A percentile compares a stretch with the other conserved stretches of the same genome.
These are phyloP conservation scores for bread wheat (Triticum aestivum) DNA, from an alignment of 176 grass and related monocot genomes.

Conservation along the genomic window DNA sequence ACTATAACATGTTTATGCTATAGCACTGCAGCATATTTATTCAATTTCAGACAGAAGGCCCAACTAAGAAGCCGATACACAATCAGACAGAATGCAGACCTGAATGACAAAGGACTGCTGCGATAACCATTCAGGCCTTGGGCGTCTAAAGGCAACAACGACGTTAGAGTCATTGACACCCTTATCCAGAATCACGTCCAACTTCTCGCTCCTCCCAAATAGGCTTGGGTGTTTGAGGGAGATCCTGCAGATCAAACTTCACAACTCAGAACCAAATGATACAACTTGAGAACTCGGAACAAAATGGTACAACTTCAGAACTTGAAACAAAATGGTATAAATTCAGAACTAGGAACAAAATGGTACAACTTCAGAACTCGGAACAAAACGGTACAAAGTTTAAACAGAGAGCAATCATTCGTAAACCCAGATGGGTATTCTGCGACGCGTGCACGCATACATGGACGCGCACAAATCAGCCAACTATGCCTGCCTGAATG, in stretches of 20 bases:
- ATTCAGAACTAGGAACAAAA: not conserved
- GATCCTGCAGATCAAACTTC: conserved; percentile 44
- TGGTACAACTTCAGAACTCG: not conserved
- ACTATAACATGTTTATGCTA: not conserved
- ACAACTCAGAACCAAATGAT: not conserved
- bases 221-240: conserved; percentile 83
- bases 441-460: not conserved
- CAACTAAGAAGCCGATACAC: not conserved
- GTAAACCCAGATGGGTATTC: not conserved
- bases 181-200: conserved; percentile 88
- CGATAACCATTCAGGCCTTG: conserved; percentile 56
- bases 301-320: not conserved
- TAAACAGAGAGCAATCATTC: not conserved
- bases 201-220: conserved; percentile 83
- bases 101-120: conserved; percentile 90
- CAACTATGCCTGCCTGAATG: not conserved
- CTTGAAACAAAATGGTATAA: not conserved
- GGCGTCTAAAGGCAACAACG: conserved; percentile 71
- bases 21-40: not conserved
- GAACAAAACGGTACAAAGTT: not conserved
- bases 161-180: conserved; percentile 85
- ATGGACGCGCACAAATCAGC: not conserved
- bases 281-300: not conserved
- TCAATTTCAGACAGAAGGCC: conserved; percentile 6
- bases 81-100: conserved; percentile 37